These are phyloP conservation scores for Venturia asperata DNA, from an alignment of 2,329 filamentous ascomycete species.

Conservation along the genomic window DNA sequence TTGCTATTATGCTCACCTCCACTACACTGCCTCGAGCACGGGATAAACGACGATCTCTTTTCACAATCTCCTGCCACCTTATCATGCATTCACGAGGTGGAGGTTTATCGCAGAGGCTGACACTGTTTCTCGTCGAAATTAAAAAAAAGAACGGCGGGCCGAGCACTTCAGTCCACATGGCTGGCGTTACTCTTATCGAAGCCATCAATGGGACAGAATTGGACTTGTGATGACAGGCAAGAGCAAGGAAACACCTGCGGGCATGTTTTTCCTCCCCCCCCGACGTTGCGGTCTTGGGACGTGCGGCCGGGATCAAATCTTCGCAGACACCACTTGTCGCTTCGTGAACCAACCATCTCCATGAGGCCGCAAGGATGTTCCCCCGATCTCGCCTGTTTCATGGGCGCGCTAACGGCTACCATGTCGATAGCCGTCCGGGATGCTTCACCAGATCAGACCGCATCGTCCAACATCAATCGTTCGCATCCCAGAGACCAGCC, in stretches of 20 bases:
- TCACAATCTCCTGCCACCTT: neutral
- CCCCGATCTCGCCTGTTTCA: conserved; percentile 1
- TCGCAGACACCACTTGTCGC: conserved; percentile 7
- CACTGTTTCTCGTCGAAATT: neutral
- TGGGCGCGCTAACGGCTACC: neutral
- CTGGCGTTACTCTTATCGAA: neutral
- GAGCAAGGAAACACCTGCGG: neutral
- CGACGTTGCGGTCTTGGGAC: neutral
- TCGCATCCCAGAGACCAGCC: neutral
- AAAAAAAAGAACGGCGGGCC: neutral
- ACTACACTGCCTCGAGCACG: neutral
- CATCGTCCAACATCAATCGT: neutral
- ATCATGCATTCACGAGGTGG: neutral
- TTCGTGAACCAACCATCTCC: conserved; percentile 7
- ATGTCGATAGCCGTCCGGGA: neutral
- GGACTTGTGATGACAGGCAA: neutral
- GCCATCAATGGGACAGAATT: neutral
- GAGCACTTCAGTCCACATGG: neutral
- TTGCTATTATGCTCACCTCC: no score
- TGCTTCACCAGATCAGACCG: neutral
- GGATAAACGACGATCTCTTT: neutral
- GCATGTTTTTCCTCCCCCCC: neutral
- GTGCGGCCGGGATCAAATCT: neutral
- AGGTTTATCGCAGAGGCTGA: neutral
- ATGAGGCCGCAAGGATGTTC: conserved; percentile 1